Evolutionary conservation across 164 flowering plant species (phyloP).

Genomic region (Piper longum): DNA sequence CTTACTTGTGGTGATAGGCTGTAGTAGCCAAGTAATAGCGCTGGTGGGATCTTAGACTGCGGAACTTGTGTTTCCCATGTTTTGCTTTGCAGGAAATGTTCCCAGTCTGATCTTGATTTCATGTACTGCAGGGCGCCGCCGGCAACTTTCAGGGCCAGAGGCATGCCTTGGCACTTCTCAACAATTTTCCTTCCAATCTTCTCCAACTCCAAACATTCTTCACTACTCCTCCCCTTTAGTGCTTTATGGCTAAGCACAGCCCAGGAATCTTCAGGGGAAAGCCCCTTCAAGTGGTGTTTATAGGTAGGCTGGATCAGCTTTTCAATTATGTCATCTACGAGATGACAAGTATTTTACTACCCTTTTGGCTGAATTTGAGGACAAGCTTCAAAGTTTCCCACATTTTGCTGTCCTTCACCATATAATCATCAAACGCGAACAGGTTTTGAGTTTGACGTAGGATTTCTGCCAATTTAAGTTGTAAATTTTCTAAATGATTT

Average conservation of each 20-base stretch:
- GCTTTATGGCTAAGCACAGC: background rate
- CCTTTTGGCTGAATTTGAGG: background rate
- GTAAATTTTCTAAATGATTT: background rate
- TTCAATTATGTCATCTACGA: background rate
- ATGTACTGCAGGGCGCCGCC: background rate
- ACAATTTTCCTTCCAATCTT: constrained; percentile 3
- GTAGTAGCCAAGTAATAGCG: constrained; percentile 2
- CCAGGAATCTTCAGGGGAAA: constrained; percentile 5
- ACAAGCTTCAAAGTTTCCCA: constrained; percentile 3
- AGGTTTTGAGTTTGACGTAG: constrained; percentile 1
- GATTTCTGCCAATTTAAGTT: background rate
- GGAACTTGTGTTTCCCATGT: background rate
- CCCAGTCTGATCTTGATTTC: constrained; percentile 3
- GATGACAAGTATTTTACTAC: constrained; percentile 5
- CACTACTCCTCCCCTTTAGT: background rate
- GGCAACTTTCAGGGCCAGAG: constrained; percentile 2
- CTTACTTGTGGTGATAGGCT: background rate
- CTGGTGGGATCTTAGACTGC: background rate
- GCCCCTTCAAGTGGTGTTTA: background rate
- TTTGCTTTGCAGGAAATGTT: constrained; percentile 1
- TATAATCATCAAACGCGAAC: constrained; percentile 7
- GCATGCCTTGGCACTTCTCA: constrained; percentile 4
- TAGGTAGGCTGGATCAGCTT: background rate
- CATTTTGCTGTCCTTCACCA: background rate
- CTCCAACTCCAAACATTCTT: background rate